Base-by-base conservation (phyloP, 306 rosid genomes). In the Quercus cerris region DNA sequence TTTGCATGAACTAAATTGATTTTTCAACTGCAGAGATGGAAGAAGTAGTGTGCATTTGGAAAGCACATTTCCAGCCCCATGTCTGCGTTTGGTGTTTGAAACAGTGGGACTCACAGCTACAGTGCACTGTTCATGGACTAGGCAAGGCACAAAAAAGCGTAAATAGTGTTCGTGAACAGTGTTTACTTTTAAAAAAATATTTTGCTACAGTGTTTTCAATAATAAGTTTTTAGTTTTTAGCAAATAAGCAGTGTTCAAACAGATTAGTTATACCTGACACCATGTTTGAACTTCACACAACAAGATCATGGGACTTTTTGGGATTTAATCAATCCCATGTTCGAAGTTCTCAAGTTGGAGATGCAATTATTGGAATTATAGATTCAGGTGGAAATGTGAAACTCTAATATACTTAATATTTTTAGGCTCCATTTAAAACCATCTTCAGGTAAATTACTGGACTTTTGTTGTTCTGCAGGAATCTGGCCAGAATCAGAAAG, bases 281-380 rank as follows among this genome's bases (percentile, higher is more conserved):
- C 19, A 31, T 10, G 31, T 31, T 52, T 20, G 13, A 78, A 6
- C 86, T 83, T 44, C 74, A 69, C 25, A 83, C 80, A 68, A 83
- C 70, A 58, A 75, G 70, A 78, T 78, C 83, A 75, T 78, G 81
- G 83, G 80, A 78, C 35, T 74, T 68, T 31, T n/a, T 74, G 33
- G 79, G 80, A 49, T 58, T 82, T 2, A 1, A 22, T 54, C 19
- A 3, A 12, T 61, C 58, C 19, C 41, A 61, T 22, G 51, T n/a
- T 19, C 31, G 11, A 6, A 2, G n/a, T 59, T 14, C n/a, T 33
- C 1, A 33, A 3, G 74, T 18, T 52, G 52, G 73, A 13, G 56
- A 71, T 33, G 74, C 62, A 8, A 81, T 71, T 1, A 62, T 77
- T 54, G 81, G 85, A 38, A 55, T 71, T 23, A 3, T 82, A 11